Conservation (phyloP, 2,329 filamentous ascomycete genomes). For the Aspergillus fructus region DNA sequence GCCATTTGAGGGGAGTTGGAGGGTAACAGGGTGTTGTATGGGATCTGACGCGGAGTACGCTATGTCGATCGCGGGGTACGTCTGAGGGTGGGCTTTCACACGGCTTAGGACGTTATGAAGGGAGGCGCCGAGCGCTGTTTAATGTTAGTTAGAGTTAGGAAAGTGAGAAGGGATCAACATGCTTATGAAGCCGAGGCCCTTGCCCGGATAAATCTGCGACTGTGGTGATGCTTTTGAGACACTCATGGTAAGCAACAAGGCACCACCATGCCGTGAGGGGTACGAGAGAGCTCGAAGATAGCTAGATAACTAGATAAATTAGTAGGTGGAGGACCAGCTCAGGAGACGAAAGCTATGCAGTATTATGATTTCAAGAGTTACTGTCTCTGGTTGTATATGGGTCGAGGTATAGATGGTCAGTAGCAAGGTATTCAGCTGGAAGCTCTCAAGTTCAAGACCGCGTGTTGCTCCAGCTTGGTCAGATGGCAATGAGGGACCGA, state of each 20-base stretch:
- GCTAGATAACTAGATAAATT: not conserved
- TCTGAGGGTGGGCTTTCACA: constrained; percentile 80
- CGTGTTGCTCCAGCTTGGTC: not conserved
- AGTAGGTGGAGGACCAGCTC: not conserved
- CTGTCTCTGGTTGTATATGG: not conserved
- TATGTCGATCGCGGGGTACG: constrained; percentile 80
- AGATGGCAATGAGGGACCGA: constrained; percentile 16
- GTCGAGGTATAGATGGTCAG: not conserved
- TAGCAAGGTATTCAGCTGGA: not conserved
- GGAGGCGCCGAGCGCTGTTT: constrained; percentile 78
- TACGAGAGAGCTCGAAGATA: not conserved
- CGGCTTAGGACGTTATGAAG: constrained; percentile 85
- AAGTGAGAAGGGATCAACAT: constrained; percentile 25
- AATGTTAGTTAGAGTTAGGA: constrained; percentile 23
- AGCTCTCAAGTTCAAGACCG: not conserved
- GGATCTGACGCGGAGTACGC: constrained; percentile 75
- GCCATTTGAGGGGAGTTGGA: constrained; percentile 80
- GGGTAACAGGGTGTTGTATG: constrained; percentile 69
- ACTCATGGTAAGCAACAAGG: constrained; percentile 31
- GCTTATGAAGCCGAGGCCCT: constrained; percentile 64
- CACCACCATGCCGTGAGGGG: constrained; percentile 18
- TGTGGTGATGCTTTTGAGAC: constrained; percentile 31
- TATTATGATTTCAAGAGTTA: not conserved
- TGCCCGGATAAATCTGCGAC: constrained; percentile 66
- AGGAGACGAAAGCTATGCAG: not conserved